Conservation (phyloP, 2,329 filamentous ascomycete genomes). For the Ascocoryne sarcoides region DNA sequence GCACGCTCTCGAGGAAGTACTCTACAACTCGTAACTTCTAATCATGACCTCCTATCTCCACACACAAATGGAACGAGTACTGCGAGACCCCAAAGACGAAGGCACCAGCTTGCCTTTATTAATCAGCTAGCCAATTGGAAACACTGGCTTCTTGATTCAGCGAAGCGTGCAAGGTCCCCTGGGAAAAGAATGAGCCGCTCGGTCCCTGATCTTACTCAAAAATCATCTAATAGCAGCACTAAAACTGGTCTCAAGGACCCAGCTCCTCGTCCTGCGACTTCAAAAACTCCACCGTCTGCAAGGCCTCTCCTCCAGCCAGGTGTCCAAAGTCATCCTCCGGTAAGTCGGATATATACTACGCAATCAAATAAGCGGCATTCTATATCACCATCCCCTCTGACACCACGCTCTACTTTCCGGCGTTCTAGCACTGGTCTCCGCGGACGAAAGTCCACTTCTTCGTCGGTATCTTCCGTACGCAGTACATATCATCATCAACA, state of each 20-base stretch:
- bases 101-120: slow-evolving; percentile 54
- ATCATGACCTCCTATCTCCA: slow-evolving; percentile 51
- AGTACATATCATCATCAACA: slow-evolving; percentile 83
- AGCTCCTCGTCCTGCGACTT: slow-evolving; percentile 52
- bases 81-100: slow-evolving; percentile 35
- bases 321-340: slow-evolving; percentile 25
- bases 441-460: slow-evolving; percentile 91
- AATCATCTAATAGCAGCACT: slow-evolving; percentile 31
- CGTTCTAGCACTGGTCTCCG: slow-evolving; percentile 75
- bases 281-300: slow-evolving; percentile 32
- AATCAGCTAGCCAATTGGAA: slow-evolving; percentile 60
- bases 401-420: slow-evolving; percentile 77
- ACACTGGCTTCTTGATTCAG: slow-evolving; percentile 63
- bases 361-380: slow-evolving; percentile 55
- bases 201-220: slow-evolving; percentile 49
- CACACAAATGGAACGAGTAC: slow-evolving; percentile 30
- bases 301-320: slow-evolving; percentile 28
- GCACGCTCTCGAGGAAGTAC: slow-evolving; percentile 74
- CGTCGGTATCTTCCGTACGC: slow-evolving; percentile 85
- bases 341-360: slow-evolving; percentile 32
- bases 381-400: slow-evolving; percentile 77
- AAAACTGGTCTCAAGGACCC: slow-evolving; percentile 41
- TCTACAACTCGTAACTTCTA: slow-evolving; percentile 68
- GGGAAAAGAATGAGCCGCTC: slow-evolving; percentile 34
- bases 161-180: slow-evolving; percentile 53